Evolutionary conservation across 208 protist species (phyloP).

Genomic region (Wallacemonas sp.): DNA sequence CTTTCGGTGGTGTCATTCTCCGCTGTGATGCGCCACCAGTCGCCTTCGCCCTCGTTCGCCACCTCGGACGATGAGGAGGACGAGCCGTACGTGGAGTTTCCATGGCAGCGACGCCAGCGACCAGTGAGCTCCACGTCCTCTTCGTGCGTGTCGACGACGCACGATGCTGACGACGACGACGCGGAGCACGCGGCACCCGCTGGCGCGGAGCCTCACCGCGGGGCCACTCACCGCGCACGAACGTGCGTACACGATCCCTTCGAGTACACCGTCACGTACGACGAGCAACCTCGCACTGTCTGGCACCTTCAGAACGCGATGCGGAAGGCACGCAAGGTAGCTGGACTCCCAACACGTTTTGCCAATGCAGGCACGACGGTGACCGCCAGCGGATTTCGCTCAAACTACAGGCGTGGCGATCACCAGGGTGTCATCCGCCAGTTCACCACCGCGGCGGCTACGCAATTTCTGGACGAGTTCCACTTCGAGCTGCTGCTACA

Average conservation of each 20-base stretch:
- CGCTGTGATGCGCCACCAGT: no score
- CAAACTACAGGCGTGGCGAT: slow-evolving; percentile 19
- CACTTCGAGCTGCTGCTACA: slow-evolving; percentile 55
- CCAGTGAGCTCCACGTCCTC: no score
- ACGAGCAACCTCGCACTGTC: neutral
- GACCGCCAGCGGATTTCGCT: slow-evolving; percentile 40
- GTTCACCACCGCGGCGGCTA: slow-evolving; percentile 45
- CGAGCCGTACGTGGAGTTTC: neutral
- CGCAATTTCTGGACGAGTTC: slow-evolving; percentile 54
- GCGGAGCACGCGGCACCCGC: no score
- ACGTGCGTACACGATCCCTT: neutral
- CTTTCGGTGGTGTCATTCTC: no score
- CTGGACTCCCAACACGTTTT: neutral
- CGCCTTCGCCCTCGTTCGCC: no score
- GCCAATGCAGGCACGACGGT: neutral
- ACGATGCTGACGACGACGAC: no score
- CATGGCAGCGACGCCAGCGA: no score
- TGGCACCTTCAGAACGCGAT: neutral
- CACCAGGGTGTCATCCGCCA: slow-evolving; percentile 33
- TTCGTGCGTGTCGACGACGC: no score
- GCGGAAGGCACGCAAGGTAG: neutral
- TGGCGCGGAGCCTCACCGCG: no score
- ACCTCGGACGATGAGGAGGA: neutral
- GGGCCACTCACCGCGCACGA: neutral
- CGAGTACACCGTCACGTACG: neutral